phyloP scores from a whole-genome alignment of 1,284 basidiomycete species.

The Blastosporella zonata region DNA sequence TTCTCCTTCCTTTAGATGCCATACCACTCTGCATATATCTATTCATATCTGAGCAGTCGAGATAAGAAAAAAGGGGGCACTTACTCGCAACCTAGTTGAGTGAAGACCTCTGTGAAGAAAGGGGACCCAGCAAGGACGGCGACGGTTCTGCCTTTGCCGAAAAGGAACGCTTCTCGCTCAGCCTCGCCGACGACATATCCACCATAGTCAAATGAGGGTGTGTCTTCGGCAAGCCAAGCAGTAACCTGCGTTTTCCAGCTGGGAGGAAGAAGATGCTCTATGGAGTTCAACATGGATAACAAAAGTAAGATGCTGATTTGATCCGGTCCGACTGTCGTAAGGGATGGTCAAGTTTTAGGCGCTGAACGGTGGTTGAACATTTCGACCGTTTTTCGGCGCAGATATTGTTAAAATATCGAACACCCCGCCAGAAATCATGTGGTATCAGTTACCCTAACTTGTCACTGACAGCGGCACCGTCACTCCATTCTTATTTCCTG shows the following conservation, averaged over 20 bases:
- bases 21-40: constrained; percentile 72
- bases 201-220: constrained; percentile 95
- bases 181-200: constrained; percentile 96
- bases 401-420: too few relatives aligned
- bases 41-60: constrained; percentile 11
- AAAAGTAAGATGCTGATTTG: too few relatives aligned
- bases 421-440: too few relatives aligned
- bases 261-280: constrained; percentile 80
- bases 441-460: too few relatives aligned
- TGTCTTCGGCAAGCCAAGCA: constrained; percentile 91
- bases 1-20: constrained; percentile 88
- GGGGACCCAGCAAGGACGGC: constrained; percentile 94
- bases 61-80: constrained; percentile 33
- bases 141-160: too few relatives aligned
- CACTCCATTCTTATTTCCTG: too few relatives aligned
- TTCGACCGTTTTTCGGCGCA: too few relatives aligned
- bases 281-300: constrained; percentile 40
- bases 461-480: too few relatives aligned
- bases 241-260: constrained; percentile 85
- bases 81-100: constrained; percentile 86
- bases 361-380: too few relatives aligned
- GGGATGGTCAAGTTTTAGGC: too few relatives aligned
- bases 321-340: too few relatives aligned
- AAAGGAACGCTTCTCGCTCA: constrained; percentile 71
- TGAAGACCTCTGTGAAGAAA: constrained; percentile 94